Conservation (phyloP, 179 eudicot species). For the Silene noctiflora region DNA sequence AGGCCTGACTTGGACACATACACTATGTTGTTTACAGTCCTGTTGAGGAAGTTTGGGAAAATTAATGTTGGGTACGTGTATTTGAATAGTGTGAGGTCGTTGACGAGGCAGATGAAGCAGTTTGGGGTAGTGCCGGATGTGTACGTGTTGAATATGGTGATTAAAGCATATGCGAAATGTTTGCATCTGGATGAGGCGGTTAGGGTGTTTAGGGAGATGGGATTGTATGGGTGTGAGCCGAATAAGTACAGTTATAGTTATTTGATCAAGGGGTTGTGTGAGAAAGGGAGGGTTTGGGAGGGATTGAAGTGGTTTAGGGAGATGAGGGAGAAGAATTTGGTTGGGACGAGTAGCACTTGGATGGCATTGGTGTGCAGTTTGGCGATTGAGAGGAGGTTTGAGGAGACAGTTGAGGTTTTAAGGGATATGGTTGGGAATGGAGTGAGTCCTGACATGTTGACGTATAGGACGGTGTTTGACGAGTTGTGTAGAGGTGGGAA, state of each 20-base stretch:
- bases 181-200: conserved; percentile 70
- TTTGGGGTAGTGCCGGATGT: conserved; percentile 75
- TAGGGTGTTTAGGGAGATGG: conserved; percentile 78
- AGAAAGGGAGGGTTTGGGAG: conserved; percentile 64
- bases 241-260: conserved; percentile 69
- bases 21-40: conserved; percentile 42
- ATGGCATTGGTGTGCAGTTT: conserved; percentile 77
- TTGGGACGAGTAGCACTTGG: conserved; percentile 46
- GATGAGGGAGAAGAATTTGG: conserved; percentile 61
- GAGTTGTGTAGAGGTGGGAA: conserved; percentile 80
- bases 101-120: conserved; percentile 76
- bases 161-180: conserved; percentile 73
- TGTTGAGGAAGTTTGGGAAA: conserved; percentile 59
- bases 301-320: conserved; percentile 64
- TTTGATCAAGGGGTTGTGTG: conserved; percentile 69
- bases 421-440: conserved; percentile 65
- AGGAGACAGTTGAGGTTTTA: conserved; percentile 51
- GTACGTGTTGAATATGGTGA: conserved; percentile 67
- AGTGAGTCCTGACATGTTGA: conserved; percentile 69
- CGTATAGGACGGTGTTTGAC: conserved; percentile 72
- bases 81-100: conserved; percentile 52
- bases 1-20: conserved; percentile 70
- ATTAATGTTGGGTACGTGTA: conserved; percentile 68
- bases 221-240: conserved; percentile 76
- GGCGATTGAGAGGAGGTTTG: conserved; percentile 68